Evolutionary conservation across 805 yeast genomes (phyloP), one percentile per base, ranked within the genome.

Genomic region (Candida lessepsii): DNA sequence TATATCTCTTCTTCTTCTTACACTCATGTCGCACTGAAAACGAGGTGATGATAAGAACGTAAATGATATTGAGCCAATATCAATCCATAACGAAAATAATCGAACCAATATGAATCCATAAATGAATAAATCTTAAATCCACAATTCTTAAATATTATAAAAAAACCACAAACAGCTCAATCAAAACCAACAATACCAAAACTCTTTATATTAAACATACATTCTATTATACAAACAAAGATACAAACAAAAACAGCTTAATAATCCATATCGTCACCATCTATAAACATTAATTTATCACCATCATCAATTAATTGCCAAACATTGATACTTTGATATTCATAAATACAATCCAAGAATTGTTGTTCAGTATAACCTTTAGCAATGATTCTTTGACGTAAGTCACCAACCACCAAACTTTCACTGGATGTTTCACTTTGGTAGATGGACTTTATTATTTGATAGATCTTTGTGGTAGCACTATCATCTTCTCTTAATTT

Each of bases 351-450:
- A 42, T 78, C 83, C 40, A 73, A 77, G 49, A 91, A 76, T 57
- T 88, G 88, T 47, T 81, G 76, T 53, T 82, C 81, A 0, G 96
- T 88, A 63, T 77, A 91, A 4, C 96, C 96, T 63, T 84, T 83
- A 25, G 86, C 83, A 29, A 87, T 67, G 23, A 84, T 80, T 3
- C 85, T 71, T 46, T 80, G 80, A 47, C 76, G 75, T 45, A 90
- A 70, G 9, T 61, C 71, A 35, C 58, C 67, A 74, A 77, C 62
- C 30, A 67, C 50, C 34, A 71, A 58, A 14, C 65, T 52, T 38
- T 60, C 60, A 5, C 47, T 37, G 39, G 63, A 62, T 1, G 81
- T 80, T 20, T 32, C 35, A 14, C 28, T 14, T 23, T 21, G 27
- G 13, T 32, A 32, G 61, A 81, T 63, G 35, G 71, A 72, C 49